Base-by-base conservation (phyloP, 164 flowering plant species). In the Tetrastigma voinierianum region DNA sequence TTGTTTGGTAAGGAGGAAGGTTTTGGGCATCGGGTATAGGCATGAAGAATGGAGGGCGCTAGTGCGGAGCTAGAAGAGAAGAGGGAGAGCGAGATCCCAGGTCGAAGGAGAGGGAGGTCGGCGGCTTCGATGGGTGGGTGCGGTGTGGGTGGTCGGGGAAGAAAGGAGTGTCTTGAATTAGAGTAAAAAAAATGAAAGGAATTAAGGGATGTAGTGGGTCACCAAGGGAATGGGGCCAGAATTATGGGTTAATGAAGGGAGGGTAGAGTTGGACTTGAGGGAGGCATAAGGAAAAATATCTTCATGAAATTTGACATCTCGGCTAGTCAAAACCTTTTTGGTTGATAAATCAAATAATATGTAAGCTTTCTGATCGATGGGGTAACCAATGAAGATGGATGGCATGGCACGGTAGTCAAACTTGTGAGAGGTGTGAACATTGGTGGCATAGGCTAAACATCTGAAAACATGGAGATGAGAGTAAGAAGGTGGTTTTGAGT, bases 261-360 rank as follows among this genome's bases (percentile, higher is more conserved):
- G 24, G n/a, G 59, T 55, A 55, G 25, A 55, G 18, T 12, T 55
- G 59, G 59, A 20, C 25, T 11, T 55, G 24, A 11, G 3, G n/a
- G 24, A 55, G 15, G 16, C 59, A 55, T 18, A 55, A 55, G 18
- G 59, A 55, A 55, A 55, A 55, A 55, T 23, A 55, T 55, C 18
- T 55, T 55, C 6, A n/a, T 55, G 59, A 55, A 55, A 55, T 0
- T n/a, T 55, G n/a, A 55, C 51, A 15, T 55, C 59, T 12, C 59
- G 24, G 0, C 6, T 12, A 55, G 59, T 55, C 2, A 55, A 55
- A 10, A 55, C 59, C 59, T 12, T 55, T 55, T 55, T 55, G 1
- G 24, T 55, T 55, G 25, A 55, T n/a, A 55, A 55, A 55, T 55
- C 59, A 55, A 55, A 55, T 55, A 55, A 55, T 11, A 9, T 55